Conservation (phyloP, 805 yeast genomes). For the Saccharomycopsis sp. region DNA sequence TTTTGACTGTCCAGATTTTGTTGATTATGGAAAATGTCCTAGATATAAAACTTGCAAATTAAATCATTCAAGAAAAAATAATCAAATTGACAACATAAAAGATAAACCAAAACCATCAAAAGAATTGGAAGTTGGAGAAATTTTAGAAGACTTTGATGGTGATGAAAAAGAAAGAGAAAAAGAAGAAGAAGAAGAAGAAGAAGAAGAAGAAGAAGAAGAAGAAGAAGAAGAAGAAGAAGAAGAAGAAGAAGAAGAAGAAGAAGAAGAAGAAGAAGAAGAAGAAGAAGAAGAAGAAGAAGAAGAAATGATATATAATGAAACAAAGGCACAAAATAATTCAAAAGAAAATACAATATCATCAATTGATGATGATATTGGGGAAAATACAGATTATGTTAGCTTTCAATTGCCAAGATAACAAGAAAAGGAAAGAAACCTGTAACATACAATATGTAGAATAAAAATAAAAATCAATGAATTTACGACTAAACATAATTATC, state of each 20-base stretch:
- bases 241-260: not conserved
- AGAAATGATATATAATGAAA: not conserved
- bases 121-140: too few relatives aligned
- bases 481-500: too few relatives aligned
- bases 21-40: slow-evolving; percentile 37
- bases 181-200: not conserved
- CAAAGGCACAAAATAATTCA: not conserved
- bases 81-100: not conserved
- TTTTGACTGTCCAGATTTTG: slow-evolving; percentile 59
- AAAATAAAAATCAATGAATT: too few relatives aligned
- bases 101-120: not conserved
- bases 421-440: too few relatives aligned
- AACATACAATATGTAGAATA: too few relatives aligned
- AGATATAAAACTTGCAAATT: slow-evolving; percentile 43
- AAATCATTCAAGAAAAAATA: slow-evolving; percentile 29
- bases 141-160: too few relatives aligned
- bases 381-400: too few relatives aligned
- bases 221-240: not conserved
- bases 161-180: not conserved
- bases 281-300: not conserved
- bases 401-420: too few relatives aligned
- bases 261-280: not conserved
- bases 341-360: not conserved
- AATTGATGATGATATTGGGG: not conserved
- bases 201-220: slow-evolving; percentile 2